Evolutionary conservation across 2,329 filamentous ascomycete species (phyloP).

Genomic region (Aspergillus felis): DNA sequence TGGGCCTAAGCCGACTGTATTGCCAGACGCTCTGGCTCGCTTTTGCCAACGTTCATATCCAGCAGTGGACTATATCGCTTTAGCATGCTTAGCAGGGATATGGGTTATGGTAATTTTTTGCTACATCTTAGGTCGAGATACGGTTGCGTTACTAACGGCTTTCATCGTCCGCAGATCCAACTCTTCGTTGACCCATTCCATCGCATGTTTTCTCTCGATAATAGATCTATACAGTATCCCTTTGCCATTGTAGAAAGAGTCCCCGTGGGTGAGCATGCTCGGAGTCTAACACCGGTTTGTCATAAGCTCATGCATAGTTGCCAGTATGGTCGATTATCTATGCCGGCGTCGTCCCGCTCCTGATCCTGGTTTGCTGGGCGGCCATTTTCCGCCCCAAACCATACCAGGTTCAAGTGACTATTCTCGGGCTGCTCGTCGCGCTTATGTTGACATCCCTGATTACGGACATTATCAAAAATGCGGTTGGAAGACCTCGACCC

Average conservation of each 20-base stretch:
- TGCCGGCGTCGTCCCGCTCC: constrained; percentile 67
- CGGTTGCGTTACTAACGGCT: not conserved
- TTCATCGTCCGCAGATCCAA: constrained; percentile 49
- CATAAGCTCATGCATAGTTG: constrained; percentile 5
- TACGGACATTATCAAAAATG: constrained; percentile 88
- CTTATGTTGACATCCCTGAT: constrained; percentile 75
- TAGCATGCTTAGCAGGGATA: constrained; percentile 63
- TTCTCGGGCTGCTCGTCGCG: constrained; percentile 75
- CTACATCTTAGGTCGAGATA: not conserved
- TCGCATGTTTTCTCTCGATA: constrained; percentile 87
- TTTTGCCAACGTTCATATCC: constrained; percentile 72
- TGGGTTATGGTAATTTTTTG: constrained; percentile 45
- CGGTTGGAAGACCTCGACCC: constrained; percentile 76
- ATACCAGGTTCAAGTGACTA: constrained; percentile 80
- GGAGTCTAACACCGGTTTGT: not conserved
- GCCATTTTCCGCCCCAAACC: constrained; percentile 56
- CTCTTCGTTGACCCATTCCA: constrained; percentile 80
- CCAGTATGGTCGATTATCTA: constrained; percentile 70
- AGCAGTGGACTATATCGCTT: constrained; percentile 78
- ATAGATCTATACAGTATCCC: constrained; percentile 79
- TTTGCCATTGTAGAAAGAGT: constrained; percentile 83
- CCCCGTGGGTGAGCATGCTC: constrained; percentile 58
- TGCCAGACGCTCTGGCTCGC: constrained; percentile 46
- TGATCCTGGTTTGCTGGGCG: constrained; percentile 64
- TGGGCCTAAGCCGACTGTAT: constrained; percentile 30